Evolutionary conservation across 352 stramenopile genomes (phyloP), one percentile per base, ranked within the genome.

Genomic region (Aphanomyces euteiches): DNA sequence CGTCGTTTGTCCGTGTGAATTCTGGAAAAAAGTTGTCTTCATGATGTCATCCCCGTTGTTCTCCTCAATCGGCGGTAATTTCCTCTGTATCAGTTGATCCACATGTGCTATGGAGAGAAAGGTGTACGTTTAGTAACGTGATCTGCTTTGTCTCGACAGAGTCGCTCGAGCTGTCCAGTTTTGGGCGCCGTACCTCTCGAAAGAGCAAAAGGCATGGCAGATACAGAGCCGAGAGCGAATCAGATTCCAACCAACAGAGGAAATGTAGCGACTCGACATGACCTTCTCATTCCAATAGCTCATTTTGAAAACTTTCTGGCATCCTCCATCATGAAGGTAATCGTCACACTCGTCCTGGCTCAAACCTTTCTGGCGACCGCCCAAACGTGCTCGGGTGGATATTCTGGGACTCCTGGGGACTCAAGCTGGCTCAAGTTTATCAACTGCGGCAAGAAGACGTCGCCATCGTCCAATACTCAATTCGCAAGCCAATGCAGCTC

Each of bases 401-500:
- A 60, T 19, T 34, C 10, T 19, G 54, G 54, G 10, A 60, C 54
- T 10, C 54, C 54, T 60, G 54, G 54, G 1, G 54, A 60, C 54
- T 12, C 28, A 3, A 2, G 54, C 10, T 60, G 54, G 54, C 54
- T 60, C 28, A n/a, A 60, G 19, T 60, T 34, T 19, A 60, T 60
- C 54, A 60, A 60, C 37, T 60, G 54, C 37, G 54, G 54, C 10
- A 12, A 60, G 17, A 10, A 41, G 15, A 60, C 54, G 37, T 43
- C 28, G 28, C 37, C 54, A 34, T 60, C 54, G 37, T 60, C 54
- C 28, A 60, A 60, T 19, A 60, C 28, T 17, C 10, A 60, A 12
- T 60, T 12, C 10, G 10, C 54, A 17, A 17, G 10, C 54, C 10
- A 41, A 34, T 60, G 54, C 37, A 37, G 15, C 28, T 12, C 28